Conservation (phyloP, 2,329 filamentous ascomycete species). For the Colletotrichum tanaceti region DNA sequence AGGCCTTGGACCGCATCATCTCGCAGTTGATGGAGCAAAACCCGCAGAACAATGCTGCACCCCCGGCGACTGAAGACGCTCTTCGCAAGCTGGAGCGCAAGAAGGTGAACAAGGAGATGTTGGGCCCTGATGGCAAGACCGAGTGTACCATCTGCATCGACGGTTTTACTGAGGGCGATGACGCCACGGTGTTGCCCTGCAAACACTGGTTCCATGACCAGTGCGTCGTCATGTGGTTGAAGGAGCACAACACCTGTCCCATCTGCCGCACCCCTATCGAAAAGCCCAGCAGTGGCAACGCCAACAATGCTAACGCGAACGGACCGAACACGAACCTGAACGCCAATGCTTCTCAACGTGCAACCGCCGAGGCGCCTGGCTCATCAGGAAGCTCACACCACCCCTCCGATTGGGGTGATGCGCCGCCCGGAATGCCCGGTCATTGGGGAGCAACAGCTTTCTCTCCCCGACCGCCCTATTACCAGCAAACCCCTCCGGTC, state of each 20-base stretch:
- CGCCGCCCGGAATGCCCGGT: conserved; percentile 25
- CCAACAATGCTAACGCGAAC: conserved; percentile 31
- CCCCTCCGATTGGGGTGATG: conserved; percentile 18
- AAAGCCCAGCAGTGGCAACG: conserved; percentile 45
- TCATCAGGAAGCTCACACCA: conserved; percentile 25
- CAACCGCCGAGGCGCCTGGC: background rate
- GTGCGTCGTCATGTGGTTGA: conserved; percentile 86
- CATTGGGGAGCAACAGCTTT: conserved; percentile 25
- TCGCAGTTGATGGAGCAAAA: conserved; percentile 89
- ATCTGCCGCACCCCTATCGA: conserved; percentile 76
- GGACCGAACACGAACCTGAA: conserved; percentile 22
- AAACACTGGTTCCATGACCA: conserved; percentile 92
- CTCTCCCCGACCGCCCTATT: conserved; percentile 1
- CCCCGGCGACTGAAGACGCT: conserved; percentile 80
- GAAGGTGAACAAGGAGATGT: conserved; percentile 75
- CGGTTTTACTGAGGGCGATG: conserved; percentile 76
- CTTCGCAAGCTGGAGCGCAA: conserved; percentile 80
- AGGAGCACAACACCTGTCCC: conserved; percentile 92
- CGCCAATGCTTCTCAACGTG: conserved; percentile 17
- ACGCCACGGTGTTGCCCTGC: conserved; percentile 84
- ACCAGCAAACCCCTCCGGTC: conserved; percentile 12
- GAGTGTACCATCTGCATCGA: conserved; percentile 98
- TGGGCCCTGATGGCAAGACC: conserved; percentile 73
- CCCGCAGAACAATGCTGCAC: conserved; percentile 79
- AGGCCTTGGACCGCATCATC: conserved; percentile 89